A percentile compares a stretch with the other conserved stretches of the same genome.
Conservation (phyloP, 768 basidiomycete genomes). For the Boletus rubescentipes region DNA sequence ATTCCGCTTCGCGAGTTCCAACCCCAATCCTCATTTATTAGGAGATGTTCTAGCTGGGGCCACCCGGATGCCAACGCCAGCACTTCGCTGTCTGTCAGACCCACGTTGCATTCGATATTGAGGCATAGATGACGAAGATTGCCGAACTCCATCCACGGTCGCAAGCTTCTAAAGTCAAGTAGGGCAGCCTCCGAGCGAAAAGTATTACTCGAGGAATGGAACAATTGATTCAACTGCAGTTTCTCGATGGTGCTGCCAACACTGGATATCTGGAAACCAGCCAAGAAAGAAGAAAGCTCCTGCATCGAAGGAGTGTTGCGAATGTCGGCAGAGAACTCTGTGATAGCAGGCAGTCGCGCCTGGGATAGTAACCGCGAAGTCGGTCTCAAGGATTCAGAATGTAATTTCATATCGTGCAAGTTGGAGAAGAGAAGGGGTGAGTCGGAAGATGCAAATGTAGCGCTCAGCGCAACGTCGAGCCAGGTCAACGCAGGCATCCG, state of each 20-base stretch:
- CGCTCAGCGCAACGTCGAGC: neutral
- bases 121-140: neutral
- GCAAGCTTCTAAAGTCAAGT: neutral
- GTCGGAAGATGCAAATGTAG: neutral
- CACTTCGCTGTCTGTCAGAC: neutral
- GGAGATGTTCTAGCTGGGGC: neutral
- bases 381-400: neutral
- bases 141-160: neutral
- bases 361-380: neutral
- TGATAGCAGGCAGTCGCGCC: neutral
- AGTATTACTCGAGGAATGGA: neutral
- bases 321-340: too few relatives aligned
- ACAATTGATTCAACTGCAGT: neutral
- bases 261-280: neutral
- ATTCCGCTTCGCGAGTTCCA: neutral
- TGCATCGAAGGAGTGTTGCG: too few relatives aligned
- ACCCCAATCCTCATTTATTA: neutral
- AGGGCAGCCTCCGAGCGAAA: neutral
- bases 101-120: neutral
- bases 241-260: neutral
- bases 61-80: neutral
- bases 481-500: neutral
- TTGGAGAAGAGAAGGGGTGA: neutral
- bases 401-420: neutral
- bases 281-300: neutral